phyloP scores from a whole-genome alignment of 192 early-diverging fungal species.

The Piromyces finnis region DNA sequence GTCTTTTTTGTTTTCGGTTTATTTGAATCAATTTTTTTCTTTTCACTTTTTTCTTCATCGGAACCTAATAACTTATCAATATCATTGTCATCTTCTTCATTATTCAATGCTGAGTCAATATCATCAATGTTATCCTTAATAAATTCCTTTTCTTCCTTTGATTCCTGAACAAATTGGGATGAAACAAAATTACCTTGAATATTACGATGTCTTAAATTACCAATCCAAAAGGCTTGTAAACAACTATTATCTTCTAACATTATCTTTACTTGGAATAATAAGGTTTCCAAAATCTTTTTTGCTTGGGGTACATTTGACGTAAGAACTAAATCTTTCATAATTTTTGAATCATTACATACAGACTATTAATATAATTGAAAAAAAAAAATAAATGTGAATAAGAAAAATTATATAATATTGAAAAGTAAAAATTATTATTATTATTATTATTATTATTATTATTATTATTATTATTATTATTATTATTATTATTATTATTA shows the following conservation, averaged over 20 bases:
- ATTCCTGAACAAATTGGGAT: conserved; percentile 24
- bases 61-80: neutral
- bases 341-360: conserved; percentile 63
- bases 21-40: neutral
- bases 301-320: conserved; percentile 44
- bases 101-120: neutral
- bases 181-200: conserved; percentile 45
- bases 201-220: conserved; percentile 54
- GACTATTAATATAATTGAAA: conserved; percentile 27
- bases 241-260: conserved; percentile 51
- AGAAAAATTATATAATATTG: too few species aligned
- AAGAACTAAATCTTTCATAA: conserved; percentile 35
- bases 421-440: too few species aligned
- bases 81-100: neutral
- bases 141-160: neutral
- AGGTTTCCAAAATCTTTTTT: conserved; percentile 49
- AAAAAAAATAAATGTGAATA: too few species aligned
- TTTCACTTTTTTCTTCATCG: neutral
- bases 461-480: too few species aligned
- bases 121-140: neutral
- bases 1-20: neutral
- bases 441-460: too few species aligned
- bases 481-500: too few species aligned
- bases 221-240: conserved; percentile 20
- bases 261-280: conserved; percentile 55